phyloP scores from a whole-genome alignment of 2,329 filamentous ascomycete species.

The Sporothrix brunneoviolacea region DNA sequence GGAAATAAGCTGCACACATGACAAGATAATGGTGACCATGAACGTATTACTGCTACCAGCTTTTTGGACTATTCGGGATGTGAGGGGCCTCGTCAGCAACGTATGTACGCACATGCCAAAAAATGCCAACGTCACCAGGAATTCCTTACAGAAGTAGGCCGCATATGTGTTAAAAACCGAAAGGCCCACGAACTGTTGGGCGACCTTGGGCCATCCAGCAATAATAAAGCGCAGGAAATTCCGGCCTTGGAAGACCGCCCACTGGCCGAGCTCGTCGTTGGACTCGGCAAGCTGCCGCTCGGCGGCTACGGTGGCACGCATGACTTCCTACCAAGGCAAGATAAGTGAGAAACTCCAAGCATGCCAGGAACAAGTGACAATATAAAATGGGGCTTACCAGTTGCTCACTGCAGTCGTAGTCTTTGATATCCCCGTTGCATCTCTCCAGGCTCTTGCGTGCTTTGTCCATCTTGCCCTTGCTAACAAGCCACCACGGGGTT shows the following conservation, averaged over 20 bases:
- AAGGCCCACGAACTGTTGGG: slow-evolving; percentile 34
- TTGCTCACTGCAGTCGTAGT: slow-evolving; percentile 28
- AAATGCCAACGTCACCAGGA: no score
- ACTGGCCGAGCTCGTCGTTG: slow-evolving; percentile 24
- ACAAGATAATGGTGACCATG: slow-evolving; percentile 34
- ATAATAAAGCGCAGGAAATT: slow-evolving; percentile 32
- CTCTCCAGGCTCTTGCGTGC: slow-evolving; percentile 25
- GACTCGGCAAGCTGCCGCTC: slow-evolving; percentile 26
- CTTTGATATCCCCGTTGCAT: slow-evolving; percentile 25
- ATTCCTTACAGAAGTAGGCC: slow-evolving; percentile 34
- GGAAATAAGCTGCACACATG: slow-evolving; percentile 35
- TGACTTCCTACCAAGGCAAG: slow-evolving; percentile 28
- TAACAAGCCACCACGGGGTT: slow-evolving; percentile 33
- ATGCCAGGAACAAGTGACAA: neutral
- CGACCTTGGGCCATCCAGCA: slow-evolving; percentile 33
- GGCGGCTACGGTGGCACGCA: slow-evolving; percentile 28
- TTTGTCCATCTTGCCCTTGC: slow-evolving; percentile 26
- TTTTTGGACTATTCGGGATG: slow-evolving; percentile 30
- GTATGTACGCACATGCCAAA: no score
- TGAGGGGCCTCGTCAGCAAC: no score
- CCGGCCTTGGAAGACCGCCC: slow-evolving; percentile 31
- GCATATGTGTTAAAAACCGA: slow-evolving; percentile 33
- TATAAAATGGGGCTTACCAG: slow-evolving; percentile 20
- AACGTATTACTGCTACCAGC: slow-evolving; percentile 36
- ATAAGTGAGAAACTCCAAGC: neutral